These are phyloP conservation scores for Rhizopus delemar DNA, from an alignment of 371 early-diverging fungal species.

Conservation along the genomic window DNA sequence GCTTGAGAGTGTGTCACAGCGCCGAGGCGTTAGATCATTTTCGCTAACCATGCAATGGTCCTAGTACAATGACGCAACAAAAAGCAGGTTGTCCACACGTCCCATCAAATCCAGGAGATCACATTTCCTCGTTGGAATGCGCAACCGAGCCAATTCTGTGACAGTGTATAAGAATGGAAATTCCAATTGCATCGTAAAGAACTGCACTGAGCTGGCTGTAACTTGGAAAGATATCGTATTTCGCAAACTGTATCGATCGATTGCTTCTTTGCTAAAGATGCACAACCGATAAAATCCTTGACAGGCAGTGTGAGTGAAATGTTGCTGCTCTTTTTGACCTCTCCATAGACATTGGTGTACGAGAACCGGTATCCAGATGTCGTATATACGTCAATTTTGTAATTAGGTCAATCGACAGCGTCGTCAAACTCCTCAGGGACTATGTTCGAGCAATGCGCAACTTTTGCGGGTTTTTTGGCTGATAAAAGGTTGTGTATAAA, in stretches of 20 bases:
- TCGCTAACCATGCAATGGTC: slow-evolving; percentile 17
- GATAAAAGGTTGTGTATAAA: slow-evolving; percentile 19
- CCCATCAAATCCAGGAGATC: slow-evolving; percentile 20
- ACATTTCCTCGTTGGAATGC: slow-evolving; percentile 17
- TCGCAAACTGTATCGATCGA: slow-evolving; percentile 20
- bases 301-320: slow-evolving; percentile 16
- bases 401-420: slow-evolving; percentile 19
- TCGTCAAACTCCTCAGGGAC: slow-evolving; percentile 20
- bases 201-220: slow-evolving; percentile 18
- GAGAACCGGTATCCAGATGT: slow-evolving; percentile 16
- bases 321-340: slow-evolving; percentile 15
- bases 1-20: slow-evolving; percentile 13
- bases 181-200: slow-evolving; percentile 19
- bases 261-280: slow-evolving; percentile 19
- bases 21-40: slow-evolving; percentile 8
- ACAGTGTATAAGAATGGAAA: slow-evolving; percentile 19
- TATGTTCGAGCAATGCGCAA: slow-evolving; percentile 19
- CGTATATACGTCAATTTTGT: slow-evolving; percentile 23
- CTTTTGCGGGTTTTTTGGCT: slow-evolving; percentile 20
- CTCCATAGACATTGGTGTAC: slow-evolving; percentile 23
- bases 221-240: slow-evolving; percentile 21
- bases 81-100: slow-evolving; percentile 15
- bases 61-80: slow-evolving; percentile 18
- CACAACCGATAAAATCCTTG: slow-evolving; percentile 23
- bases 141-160: slow-evolving; percentile 22